phyloP scores from a whole-genome alignment of 2,329 filamentous ascomycete genomes.

The Colletotrichum zoysiae region DNA sequence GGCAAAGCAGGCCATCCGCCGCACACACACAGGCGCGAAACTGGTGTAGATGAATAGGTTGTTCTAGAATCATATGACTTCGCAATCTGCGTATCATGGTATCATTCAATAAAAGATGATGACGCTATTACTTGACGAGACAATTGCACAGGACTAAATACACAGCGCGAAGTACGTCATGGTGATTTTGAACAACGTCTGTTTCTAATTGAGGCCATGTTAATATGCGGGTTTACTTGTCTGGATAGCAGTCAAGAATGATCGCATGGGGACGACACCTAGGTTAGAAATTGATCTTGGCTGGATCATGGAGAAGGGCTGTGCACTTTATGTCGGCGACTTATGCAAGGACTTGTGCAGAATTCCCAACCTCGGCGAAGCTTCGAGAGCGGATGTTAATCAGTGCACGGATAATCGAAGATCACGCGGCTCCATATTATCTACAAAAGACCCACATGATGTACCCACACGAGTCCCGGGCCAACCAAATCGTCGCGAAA shows the following conservation, averaged over 20 bases:
- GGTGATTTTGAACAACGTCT: neutral
- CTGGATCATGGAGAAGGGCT: neutral
- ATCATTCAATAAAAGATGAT: neutral
- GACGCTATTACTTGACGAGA: neutral
- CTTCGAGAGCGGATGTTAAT: slow-evolving; percentile 6
- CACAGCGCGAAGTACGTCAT: neutral
- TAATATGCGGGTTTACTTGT: no score
- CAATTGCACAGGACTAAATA: no score
- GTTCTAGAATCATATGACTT: neutral
- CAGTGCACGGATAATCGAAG: slow-evolving; percentile 35
- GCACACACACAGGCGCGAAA: neutral
- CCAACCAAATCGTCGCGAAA: slow-evolving; percentile 33
- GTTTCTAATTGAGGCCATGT: neutral
- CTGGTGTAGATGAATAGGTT: neutral
- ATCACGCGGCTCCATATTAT: slow-evolving; percentile 22
- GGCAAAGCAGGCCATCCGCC: neutral
- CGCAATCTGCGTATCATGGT: neutral
- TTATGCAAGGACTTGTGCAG: slow-evolving; percentile 5
- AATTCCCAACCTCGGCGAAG: slow-evolving; percentile 22
- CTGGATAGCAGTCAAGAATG: neutral
- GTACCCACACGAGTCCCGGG: slow-evolving; percentile 14
- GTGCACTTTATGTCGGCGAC: neutral
- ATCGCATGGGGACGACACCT: neutral
- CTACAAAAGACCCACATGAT: slow-evolving; percentile 10
- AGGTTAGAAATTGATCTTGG: neutral